Evolutionary conservation across 495 filamentous ascomycete species (phyloP).

Genomic region (Lepidopterella palustris): DNA sequence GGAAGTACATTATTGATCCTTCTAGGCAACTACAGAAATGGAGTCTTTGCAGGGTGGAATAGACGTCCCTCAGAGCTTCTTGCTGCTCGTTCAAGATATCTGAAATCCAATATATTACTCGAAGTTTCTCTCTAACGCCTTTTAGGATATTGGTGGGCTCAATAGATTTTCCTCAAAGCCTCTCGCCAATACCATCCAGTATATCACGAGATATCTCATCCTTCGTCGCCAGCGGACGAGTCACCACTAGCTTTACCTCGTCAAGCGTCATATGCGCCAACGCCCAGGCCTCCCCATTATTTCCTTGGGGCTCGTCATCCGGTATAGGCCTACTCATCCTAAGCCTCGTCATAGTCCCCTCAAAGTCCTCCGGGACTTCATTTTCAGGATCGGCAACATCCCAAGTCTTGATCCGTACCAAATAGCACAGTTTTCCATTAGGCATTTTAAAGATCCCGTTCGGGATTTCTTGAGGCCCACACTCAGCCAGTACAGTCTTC

Average conservation of each 20-base stretch:
- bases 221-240: neutral
- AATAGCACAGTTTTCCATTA: neutral
- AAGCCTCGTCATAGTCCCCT: neutral
- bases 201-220: neutral
- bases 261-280: neutral
- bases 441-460: neutral
- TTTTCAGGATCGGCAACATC: neutral
- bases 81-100: no score
- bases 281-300: neutral
- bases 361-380: neutral
- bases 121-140: no score
- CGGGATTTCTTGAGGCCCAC: neutral
- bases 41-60: no score
- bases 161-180: no score
- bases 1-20: no score
- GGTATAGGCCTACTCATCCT: neutral
- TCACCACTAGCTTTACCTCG: neutral
- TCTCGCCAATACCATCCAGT: neutral
- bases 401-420: neutral
- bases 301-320: neutral
- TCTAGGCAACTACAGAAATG: no score
- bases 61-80: no score
- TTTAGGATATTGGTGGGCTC: no score
- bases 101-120: no score
- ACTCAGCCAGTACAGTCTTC: neutral